Base-by-base conservation (phyloP, 1,284 basidiomycete genomes). In the Sphaerobolus stellatus region DNA sequence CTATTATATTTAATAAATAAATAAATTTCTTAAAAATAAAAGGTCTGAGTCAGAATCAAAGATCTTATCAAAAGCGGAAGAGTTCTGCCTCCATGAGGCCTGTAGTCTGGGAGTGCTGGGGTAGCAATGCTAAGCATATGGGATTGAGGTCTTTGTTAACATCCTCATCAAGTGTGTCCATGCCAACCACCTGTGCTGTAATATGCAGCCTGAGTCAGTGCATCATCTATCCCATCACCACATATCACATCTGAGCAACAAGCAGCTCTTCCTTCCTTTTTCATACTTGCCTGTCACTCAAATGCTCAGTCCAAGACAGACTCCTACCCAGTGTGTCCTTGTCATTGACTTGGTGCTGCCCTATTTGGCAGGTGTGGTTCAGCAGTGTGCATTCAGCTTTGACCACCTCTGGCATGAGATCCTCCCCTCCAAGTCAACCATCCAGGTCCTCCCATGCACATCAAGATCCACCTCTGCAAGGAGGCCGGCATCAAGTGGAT, bases 401-500 rank as follows among this genome's bases (percentile, higher is more conserved):
- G 47, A 54, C 2, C 30, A 36, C 20, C 27, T 54, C 4, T 40
- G 40, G 25, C 52, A 54, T 22, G 45, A 47, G 28, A 48, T 54
- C n/a, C 34, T 48, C 13, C 52, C 52, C 18, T 16, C 33, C 6
- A 41, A 41, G 25, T 54, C 45, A 24, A 41, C 52, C 48, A 27
- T 47, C 24, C 7, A 33, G 8, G 46, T 54, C 45, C 29, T 41
- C 34, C 44, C 7, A 48, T 36, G 14, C 36, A 33, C 18, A 48
- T 54, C n/a, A 46, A 48, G 20, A 48, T 54, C 11, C 29, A 36
- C 11, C 41, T 54, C 18, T 25, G 47, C 27, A 54, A 54, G 18
- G 52, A 54, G 18, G 29, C 47, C 14, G 52, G 52, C 36, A 48
- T 48, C 3, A 41, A 48, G 25, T 54, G 52, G 52, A 38, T 30